Evolutionary conservation across 495 filamentous ascomycete genomes (phyloP), one percentile per base, ranked within the genome.

Genomic region (Xylaria flabelliformis): DNA sequence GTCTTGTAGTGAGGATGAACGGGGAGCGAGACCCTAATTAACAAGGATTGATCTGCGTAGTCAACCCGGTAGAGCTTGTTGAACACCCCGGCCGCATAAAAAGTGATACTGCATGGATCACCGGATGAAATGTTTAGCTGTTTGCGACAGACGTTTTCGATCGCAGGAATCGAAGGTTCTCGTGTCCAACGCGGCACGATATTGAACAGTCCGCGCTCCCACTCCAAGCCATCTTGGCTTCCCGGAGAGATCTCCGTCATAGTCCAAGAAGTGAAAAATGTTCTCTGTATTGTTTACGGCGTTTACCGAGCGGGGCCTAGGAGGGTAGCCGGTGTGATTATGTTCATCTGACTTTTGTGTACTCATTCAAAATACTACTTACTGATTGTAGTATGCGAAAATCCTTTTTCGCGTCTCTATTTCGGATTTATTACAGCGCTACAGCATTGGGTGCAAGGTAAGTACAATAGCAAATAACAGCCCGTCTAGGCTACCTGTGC

Each of bases 1-100:
- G 80, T 86, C 78, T 90, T 90, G 73, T 79, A 77, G 55, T 72
- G 75, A 0, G 88, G 88, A 61, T 87, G 82, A 56, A 90, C 83
- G 0, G 87, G 89, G 26, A 90, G 77, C 1, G 81, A 80, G 6
- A 89, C 77, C 19, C 88, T 86, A 75, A 89, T 78, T 26, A 90
- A 62, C 55, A 81, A 79, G 10, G 67, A 68, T 9, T 77, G 75
- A 12, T 41, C 62, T 5, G 46, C 64, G 29, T 71, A 77, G 21
- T 74, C 64, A 39, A 85, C 76, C 0, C 64, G 69, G 48, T 85
- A 86, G 6, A 84, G 67, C 69, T 81, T 84, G 78, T 75, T 82
- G 71, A 74, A 82, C 36, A 71, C 67, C 17, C 81, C 81, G 34
- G 75, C 64, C 53, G 70, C 72, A n/a, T 48, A 29, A 19, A 72